These are phyloP conservation scores for Talaromyces sp. DNA, from an alignment of 2,329 filamentous ascomycete species.

Conservation along the genomic window DNA sequence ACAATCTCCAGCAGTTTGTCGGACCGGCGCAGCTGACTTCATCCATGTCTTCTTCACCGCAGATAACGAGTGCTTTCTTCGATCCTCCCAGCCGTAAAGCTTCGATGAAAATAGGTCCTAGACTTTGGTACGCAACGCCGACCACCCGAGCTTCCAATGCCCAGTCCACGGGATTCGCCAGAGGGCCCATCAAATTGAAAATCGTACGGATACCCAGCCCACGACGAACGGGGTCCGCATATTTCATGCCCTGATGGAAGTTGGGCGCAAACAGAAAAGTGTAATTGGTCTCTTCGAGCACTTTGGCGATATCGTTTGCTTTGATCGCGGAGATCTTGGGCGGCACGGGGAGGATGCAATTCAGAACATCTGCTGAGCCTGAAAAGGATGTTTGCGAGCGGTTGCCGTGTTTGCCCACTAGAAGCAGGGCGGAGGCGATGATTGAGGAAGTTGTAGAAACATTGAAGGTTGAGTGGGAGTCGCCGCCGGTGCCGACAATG, in stretches of 20 bases:
- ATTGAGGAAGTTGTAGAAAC: constrained; percentile 95
- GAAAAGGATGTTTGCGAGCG: constrained; percentile 92
- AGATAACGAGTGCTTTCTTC: constrained; percentile 83
- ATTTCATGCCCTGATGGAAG: constrained; percentile 92
- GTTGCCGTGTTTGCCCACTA: constrained; percentile 94
- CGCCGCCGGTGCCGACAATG: constrained; percentile 95
- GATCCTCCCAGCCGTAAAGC: constrained; percentile 72
- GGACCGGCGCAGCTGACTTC: constrained; percentile 88
- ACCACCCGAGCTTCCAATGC: constrained; percentile 84
- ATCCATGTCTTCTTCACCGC: constrained; percentile 90
- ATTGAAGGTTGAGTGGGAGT: constrained; percentile 97
- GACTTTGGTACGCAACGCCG: constrained; percentile 83
- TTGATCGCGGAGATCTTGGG: constrained; percentile 72
- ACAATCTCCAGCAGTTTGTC: constrained; percentile 84
- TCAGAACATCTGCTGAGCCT: constrained; percentile 87
- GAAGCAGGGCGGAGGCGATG: constrained; percentile 76
- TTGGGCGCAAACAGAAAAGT: constrained; percentile 93
- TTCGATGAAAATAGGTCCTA: constrained; percentile 85
- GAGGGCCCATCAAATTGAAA: constrained; percentile 91
- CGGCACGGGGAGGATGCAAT: constrained; percentile 66
- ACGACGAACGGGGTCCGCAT: constrained; percentile 78
- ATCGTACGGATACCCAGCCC: constrained; percentile 93
- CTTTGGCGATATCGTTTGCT: constrained; percentile 64
- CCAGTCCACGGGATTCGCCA: constrained; percentile 85
- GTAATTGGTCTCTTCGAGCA: constrained; percentile 83